A percentile compares a stretch with the other conserved stretches of the same genome.
These are phyloP conservation scores for Clonostachys rosea DNA, from an alignment of 2,329 filamentous ascomycete genomes.

Conservation along the genomic window DNA sequence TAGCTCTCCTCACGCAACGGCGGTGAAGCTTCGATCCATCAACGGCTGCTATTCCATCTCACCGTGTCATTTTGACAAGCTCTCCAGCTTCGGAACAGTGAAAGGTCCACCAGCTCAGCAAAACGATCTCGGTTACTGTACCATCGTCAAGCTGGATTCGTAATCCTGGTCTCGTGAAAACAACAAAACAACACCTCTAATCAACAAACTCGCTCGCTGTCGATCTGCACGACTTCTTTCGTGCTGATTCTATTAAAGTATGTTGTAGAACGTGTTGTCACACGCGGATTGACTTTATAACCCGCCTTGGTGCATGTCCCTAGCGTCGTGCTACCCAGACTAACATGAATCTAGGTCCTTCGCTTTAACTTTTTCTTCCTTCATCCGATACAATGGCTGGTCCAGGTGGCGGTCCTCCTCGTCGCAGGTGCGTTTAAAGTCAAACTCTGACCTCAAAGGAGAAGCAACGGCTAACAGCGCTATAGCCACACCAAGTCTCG, in stretches of 20 bases:
- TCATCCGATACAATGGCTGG: slow-evolving; percentile 67
- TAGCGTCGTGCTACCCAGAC: not conserved
- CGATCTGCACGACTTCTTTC: slow-evolving; percentile 17
- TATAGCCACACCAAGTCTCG: slow-evolving; percentile 95
- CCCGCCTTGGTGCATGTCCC: too few relatives aligned
- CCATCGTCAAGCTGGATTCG: too few relatives aligned
- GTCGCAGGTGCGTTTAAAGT: slow-evolving; percentile 48
- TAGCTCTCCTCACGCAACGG: too few relatives aligned
- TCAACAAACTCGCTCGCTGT: slow-evolving; percentile 31
- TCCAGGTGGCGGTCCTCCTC: slow-evolving; percentile 88
- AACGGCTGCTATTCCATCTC: too few relatives aligned
- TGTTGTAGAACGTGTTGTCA: slow-evolving; percentile 2
- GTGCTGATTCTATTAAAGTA: slow-evolving; percentile 22
- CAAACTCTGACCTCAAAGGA: too few relatives aligned
- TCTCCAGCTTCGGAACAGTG: too few relatives aligned
- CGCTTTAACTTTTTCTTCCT: slow-evolving; percentile 25
- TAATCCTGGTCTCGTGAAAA: too few relatives aligned
- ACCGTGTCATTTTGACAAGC: too few relatives aligned
- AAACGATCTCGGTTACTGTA: too few relatives aligned
- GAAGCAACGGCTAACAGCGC: slow-evolving; percentile 4
- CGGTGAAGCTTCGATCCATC: too few relatives aligned
- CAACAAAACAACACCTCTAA: not conserved
- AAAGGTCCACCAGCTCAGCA: too few relatives aligned
- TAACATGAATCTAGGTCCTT: slow-evolving; percentile 12
- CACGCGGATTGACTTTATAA: too few relatives aligned